Evolutionary conservation across 176 grass and related monocot species (phyloP), one percentile per base, ranked within the genome.

Genomic region (Guadua angustifolia): DNA sequence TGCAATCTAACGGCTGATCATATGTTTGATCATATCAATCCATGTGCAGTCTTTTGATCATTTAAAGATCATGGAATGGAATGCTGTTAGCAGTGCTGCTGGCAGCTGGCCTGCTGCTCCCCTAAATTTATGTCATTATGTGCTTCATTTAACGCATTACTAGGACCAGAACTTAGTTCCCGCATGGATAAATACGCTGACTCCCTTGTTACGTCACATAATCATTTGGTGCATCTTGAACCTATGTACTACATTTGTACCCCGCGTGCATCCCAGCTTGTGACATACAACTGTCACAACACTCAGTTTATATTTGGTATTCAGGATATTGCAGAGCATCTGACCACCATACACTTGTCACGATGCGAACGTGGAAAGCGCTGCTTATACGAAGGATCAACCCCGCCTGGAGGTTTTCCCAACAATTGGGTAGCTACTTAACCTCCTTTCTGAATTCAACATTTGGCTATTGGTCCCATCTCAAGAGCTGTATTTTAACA

Each of bases 331-430:
- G 93, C 93, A 59, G 96, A 99, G 75, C 89, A 92, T 90, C 84
- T 99, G 77, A 92, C 96, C 46, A 95, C 93, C 33, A 84, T 95
- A 82, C 93, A 92, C 67, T 83, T 99, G 11, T 99, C 96, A 26
- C 87, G 91, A 29, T 99, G 93, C 63, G 93, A 87, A 21, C 93
- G 93, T 32, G 96, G 91, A 73, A 94, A 92, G 58, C 88, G 96
- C 46, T 99, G 96, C 66, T 89, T 99, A 75, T 99, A 99, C 15
- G 87, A 94, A 95, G 96, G 96, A 84, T 92, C 96, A 82, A 94
- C 89, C 75, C 91, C 88, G 18, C 88, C 86, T 56, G 88, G 87
- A 71, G 96, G 93, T 73, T 95, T 94, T 79, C 96, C 96, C 46
- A 95, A 91, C 85, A 86, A 88, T 53, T 99, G 96, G 96, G 96